Evolutionary conservation across 352 stramenopile species (phyloP), one percentile per base, ranked within the genome.

Genomic region (Phytopythium boreale): DNA sequence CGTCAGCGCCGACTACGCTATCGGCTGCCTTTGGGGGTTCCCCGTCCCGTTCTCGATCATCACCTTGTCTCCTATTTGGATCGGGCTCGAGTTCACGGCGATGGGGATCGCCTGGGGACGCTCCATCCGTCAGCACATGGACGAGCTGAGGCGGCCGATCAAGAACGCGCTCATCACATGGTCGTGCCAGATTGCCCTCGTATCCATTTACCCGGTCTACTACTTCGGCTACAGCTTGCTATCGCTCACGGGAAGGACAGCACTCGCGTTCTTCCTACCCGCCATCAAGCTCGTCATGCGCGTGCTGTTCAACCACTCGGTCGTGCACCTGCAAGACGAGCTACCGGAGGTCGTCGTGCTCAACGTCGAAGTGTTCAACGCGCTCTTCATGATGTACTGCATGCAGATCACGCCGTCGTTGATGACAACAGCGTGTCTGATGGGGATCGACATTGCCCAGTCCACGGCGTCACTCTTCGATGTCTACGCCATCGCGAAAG

Each of bases 361-460:
- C 29, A 73, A 61, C 29, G 67, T 77, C 20, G 75, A 80, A 31
- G 52, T 82, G 26, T 82, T 82, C 63, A 77, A 69, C 31, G 62
- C 74, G 2, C 61, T 82, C 4, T 82, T 74, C 63, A 49, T 76
- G 2, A 55, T 64, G 3, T 73, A 56, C 27, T 78, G 70, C 57
- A 70, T 77, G 64, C 73, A 77, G 24, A 69, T 50, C 4, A 58
- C 69, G 9, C 59, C 58, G 14, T 75, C 72, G 7, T 8, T 70
- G 22, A 14, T 22, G 3, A 69, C 68, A 1, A 65, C 70, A 1
- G 44, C 63, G 0, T 52, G 59, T n/a, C 59, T 75, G 24, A 68
- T 80, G 56, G 39, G 37, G 17, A 50, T 61, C 12, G 72, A 79
- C 59, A 52, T 39, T 4, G 52, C 47, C 2, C 69, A 76, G 56